A percentile compares a stretch with the other conserved stretches of the same genome.
Evolutionary conservation across 2,329 filamentous ascomycete genomes (phyloP).

Genomic region (Penicillium griseofulvum): DNA sequence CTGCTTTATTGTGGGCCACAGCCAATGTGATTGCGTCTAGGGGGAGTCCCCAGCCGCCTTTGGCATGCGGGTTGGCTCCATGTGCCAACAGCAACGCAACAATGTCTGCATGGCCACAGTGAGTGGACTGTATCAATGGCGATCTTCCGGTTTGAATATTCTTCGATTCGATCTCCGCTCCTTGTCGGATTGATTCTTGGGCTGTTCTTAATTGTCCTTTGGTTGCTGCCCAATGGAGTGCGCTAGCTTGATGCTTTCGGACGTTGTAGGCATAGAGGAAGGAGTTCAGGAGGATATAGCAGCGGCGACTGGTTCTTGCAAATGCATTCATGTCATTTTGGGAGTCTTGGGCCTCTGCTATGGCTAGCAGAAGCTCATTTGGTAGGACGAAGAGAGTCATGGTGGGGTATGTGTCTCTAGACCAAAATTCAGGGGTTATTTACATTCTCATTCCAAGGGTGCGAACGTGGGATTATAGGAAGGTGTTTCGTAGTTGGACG

Average conservation of each 20-base stretch:
- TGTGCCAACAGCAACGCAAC: not conserved
- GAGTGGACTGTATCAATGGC: not conserved
- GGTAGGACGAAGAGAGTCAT: conserved; percentile 6
- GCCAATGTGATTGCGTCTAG: not conserved
- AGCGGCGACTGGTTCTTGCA: not conserved
- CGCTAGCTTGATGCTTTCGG: not conserved
- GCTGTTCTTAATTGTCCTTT: not conserved
- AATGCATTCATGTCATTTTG: conserved; percentile 2
- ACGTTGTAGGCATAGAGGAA: conserved; percentile 5
- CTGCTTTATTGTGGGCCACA: not conserved
- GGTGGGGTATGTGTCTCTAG: not conserved
- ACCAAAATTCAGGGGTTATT: not conserved
- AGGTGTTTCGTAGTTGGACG: not conserved
- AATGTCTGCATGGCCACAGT: not conserved
- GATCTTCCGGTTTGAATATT: not conserved
- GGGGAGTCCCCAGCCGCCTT: too few relatives aligned
- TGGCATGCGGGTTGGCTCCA: not conserved
- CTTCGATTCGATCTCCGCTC: not conserved
- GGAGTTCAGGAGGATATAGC: not conserved
- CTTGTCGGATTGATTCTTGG: conserved; percentile 3
- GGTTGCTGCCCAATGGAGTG: conserved; percentile 5
- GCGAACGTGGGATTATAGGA: not conserved
- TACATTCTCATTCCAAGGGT: not conserved
- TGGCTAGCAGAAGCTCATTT: conserved; percentile 5
- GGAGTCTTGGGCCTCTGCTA: not conserved